Evolutionary conservation across 352 stramenopile genomes (phyloP).

Genomic region (Globisporangium ultimum): DNA sequence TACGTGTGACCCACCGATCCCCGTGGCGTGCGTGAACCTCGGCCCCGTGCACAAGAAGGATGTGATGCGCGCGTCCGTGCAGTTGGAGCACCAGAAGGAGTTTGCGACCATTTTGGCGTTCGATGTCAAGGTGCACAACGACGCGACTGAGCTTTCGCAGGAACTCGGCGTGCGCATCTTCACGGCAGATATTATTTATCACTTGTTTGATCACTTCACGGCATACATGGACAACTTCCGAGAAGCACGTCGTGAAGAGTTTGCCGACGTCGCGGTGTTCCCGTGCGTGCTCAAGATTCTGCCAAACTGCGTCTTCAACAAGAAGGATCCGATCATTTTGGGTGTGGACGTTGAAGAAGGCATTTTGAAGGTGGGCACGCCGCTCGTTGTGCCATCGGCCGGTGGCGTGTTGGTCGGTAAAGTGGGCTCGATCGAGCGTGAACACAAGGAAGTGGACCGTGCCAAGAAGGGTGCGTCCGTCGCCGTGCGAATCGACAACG

Average conservation of each 20-base stretch:
- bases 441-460: conserved; percentile 94
- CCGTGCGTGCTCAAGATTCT: conserved; percentile 97
- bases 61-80: conserved; percentile 97
- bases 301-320: conserved; percentile 98
- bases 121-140: conserved; percentile 96
- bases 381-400: conserved; percentile 84
- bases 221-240: conserved; percentile 96
- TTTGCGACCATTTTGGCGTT: conserved; percentile 98
- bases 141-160: conserved; percentile 88
- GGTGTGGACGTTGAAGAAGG: conserved; percentile 97
- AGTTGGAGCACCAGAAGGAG: conserved; percentile 97
- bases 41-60: conserved; percentile 99
- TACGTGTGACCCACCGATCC: conserved; percentile 92
- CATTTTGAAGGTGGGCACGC: conserved; percentile 98
- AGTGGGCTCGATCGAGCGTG: conserved; percentile 96
- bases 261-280: conserved; percentile 92
- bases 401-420: conserved; percentile 90
- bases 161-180: conserved; percentile 98
- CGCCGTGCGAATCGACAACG: conserved; percentile 97
- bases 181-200: conserved; percentile 99
- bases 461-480: conserved; percentile 93
- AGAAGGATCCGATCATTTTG: conserved; percentile 99
- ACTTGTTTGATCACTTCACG: conserved; percentile 99
- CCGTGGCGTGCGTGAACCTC: conserved; percentile 95
- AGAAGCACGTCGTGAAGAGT: conserved; percentile 89